These are phyloP conservation scores for Mycosarcoma mackinlayi DNA, from an alignment of 1,284 basidiomycete genomes.

Conservation along the genomic window DNA sequence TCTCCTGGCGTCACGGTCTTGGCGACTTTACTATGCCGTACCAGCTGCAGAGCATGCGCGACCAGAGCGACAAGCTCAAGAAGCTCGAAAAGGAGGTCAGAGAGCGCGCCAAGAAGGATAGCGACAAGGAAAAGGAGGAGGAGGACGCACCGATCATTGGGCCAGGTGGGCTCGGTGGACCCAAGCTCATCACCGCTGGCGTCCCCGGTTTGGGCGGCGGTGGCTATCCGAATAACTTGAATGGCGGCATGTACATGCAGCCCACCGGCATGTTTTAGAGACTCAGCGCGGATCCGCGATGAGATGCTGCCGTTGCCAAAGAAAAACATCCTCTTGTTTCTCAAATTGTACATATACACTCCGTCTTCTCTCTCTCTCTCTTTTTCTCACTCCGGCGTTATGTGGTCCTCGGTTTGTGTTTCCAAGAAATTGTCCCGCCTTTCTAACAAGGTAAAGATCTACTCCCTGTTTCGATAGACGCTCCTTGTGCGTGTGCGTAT, in stretches of 20 bases:
- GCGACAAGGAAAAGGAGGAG: slow-evolving; percentile 84
- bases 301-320: too few relatives aligned
- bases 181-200: slow-evolving; percentile 55
- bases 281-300: too few relatives aligned
- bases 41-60: slow-evolving; percentile 80
- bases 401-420: too few relatives aligned
- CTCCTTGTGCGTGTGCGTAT: too few relatives aligned
- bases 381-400: too few relatives aligned
- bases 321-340: too few relatives aligned
- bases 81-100: slow-evolving; percentile 84
- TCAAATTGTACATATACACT: too few relatives aligned
- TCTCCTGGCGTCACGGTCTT: slow-evolving; percentile 93
- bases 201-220: slow-evolving; percentile 21
- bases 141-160: slow-evolving; percentile 59
- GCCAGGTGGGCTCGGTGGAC: slow-evolving; percentile 44
- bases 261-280: slow-evolving; percentile 45
- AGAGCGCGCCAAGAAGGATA: slow-evolving; percentile 78
- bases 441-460: too few relatives aligned
- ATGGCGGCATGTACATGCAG: slow-evolving; percentile 51
- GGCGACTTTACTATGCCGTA: slow-evolving; percentile 98
- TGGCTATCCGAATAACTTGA: slow-evolving; percentile 40
- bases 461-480: too few relatives aligned
- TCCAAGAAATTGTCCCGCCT: too few relatives aligned
- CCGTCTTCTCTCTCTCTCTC: too few relatives aligned
- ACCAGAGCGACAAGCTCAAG: slow-evolving; percentile 53